Base-by-base conservation (phyloP, 1,139 yeast genomes). In the Scheffersomyces lignicola region DNA sequence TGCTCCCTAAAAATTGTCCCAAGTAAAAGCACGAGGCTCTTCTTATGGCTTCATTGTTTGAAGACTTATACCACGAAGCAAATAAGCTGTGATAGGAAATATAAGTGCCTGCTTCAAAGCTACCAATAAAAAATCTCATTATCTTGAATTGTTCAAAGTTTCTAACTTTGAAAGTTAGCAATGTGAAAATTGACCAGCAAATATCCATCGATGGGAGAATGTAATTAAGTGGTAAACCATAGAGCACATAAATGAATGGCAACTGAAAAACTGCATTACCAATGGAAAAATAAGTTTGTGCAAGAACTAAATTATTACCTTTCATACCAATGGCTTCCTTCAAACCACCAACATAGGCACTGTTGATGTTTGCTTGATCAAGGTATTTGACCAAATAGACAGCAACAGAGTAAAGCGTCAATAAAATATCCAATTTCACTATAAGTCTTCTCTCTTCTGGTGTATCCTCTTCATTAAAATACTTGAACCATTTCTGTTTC, bases 341-440 rank as follows among this genome's bases (percentile, higher is more conserved):
- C 70, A 83, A 67, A 8, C 83, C 81, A 13, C 83, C 74, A 31
- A 82, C 80, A 52, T 83, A 83, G n/a, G 89, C 88, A 51, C 78
- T 80, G 37, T 77, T 75, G 34, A 78, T 61, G 49, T 75, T 76
- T 32, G 79, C 66, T 39, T 74, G 74, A 53, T 83, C 90, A 34
- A 83, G 62, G 38, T 79, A 79, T 51, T 83, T 26, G 4, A 26
- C 7, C 84, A 86, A 83, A 55, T 80, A 82, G 15, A 81, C 77
- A 59, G 79, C 60, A 47, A 81, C 65, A 23, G 83, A 71, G 52
- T 78, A 83, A 27, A 78, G 58, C 3, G 83, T 74, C 42, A 83
- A 62, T 29, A 80, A 50, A 9, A 81, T 38, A 49, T 84, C 94
- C 34, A 83, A 58, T 52, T 84, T 84, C 53, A 74, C 55, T 32